Evolutionary conservation across 2,329 filamentous ascomycete species (phyloP).

Genomic region (Cercospora beticola): DNA sequence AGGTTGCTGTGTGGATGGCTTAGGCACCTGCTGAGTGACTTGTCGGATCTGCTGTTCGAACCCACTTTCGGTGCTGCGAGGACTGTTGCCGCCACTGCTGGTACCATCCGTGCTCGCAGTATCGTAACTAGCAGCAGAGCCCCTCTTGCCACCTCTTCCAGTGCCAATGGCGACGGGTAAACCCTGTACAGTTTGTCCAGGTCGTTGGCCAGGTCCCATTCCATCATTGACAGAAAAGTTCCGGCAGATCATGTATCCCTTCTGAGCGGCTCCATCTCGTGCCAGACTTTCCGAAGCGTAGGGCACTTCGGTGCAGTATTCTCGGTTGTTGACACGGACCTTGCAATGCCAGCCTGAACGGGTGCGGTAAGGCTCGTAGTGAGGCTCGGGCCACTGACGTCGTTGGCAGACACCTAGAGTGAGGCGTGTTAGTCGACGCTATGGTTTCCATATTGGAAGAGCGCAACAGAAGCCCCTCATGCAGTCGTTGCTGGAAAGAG

Average conservation of each 20-base stretch:
- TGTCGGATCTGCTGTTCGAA: constrained; percentile 39
- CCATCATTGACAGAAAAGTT: constrained; percentile 97
- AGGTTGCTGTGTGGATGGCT: constrained; percentile 7
- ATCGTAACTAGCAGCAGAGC: constrained; percentile 44
- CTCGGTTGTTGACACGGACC: constrained; percentile 91
- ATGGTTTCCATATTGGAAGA: constrained; percentile 19
- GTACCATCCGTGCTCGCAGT: constrained; percentile 46
- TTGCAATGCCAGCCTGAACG: constrained; percentile 79
- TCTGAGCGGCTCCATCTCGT: constrained; percentile 90
- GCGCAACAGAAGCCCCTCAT: constrained; percentile 22
- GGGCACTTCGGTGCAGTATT: constrained; percentile 87
- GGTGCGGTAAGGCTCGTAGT: constrained; percentile 78
- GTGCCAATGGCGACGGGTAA: constrained; percentile 64
- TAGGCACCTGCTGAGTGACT: constrained; percentile 27
- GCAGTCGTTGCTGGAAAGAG: constrained; percentile 15
- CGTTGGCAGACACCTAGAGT: constrained; percentile 82
- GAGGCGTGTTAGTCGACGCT: constrained; percentile 9
- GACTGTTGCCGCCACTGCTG: constrained; percentile 57
- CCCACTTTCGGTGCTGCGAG: constrained; percentile 48
- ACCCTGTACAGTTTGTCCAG: constrained; percentile 59
- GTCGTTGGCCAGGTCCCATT: constrained; percentile 66
- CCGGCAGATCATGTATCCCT: constrained; percentile 94
- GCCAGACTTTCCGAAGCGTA: constrained; percentile 81
- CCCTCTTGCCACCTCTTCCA: constrained; percentile 53
- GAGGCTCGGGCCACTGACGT: constrained; percentile 87